These are phyloP conservation scores for Tuber aestivum DNA, from an alignment of 495 filamentous ascomycete genomes.

Conservation along the genomic window DNA sequence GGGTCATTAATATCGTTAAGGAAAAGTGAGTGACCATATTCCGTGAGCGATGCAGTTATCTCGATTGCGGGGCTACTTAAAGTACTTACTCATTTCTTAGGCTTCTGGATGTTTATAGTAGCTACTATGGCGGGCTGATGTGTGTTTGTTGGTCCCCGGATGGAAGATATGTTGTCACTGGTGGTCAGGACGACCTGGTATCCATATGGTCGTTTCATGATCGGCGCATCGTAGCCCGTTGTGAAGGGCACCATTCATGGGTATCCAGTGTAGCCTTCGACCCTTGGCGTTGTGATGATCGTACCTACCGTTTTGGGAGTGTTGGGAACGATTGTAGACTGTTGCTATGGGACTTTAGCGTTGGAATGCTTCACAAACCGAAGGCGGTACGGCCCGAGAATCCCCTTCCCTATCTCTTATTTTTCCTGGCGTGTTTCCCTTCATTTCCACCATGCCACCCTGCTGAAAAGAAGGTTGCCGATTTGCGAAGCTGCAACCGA, in stretches of 20 bases:
- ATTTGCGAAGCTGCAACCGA: background rate
- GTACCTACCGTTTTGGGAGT: conserved; percentile 89
- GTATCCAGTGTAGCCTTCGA: conserved; percentile 90
- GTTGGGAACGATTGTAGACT: conserved; percentile 90
- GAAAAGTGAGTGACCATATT: conserved; percentile 61
- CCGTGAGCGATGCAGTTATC: background rate
- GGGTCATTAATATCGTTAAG: conserved; percentile 83
- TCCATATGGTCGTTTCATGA: conserved; percentile 90
- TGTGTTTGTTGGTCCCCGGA: conserved; percentile 98
- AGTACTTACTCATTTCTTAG: conserved; percentile 46
- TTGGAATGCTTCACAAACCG: conserved; percentile 89
- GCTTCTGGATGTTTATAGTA: conserved; percentile 74
- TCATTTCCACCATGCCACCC: background rate
- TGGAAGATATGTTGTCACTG: conserved; percentile 89
- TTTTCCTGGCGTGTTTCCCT: conserved; percentile 4
- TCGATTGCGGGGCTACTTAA: background rate
- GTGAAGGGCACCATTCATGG: conserved; percentile 92
- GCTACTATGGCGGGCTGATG: conserved; percentile 86
- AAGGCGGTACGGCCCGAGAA: conserved; percentile 57
- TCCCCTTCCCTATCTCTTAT: conserved; percentile 9
- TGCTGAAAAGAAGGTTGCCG: background rate
- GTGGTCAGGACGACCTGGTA: conserved; percentile 91
- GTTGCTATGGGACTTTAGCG: conserved; percentile 93
- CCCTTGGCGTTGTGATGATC: conserved; percentile 90
- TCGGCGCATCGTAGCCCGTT: conserved; percentile 76